phyloP scores from a whole-genome alignment of 2,329 filamentous ascomycete genomes.

The Emericellopsis atlantica region DNA sequence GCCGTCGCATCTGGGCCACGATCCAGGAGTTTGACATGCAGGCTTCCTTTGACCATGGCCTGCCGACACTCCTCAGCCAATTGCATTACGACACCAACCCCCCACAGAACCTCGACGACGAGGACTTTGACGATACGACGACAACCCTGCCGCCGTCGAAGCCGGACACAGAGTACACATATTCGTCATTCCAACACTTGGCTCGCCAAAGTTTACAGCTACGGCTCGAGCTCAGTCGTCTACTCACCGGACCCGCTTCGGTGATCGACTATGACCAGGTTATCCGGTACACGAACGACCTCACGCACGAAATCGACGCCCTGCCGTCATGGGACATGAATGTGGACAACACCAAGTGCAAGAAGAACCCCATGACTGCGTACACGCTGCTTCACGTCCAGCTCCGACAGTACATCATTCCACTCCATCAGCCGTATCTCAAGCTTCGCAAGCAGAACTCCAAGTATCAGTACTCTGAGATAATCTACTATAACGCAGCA shows the following conservation, averaged over 20 bases:
- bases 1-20: conserved; percentile 46
- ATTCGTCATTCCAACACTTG: conserved; percentile 45
- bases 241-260: conserved; percentile 39
- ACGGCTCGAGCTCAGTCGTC: conserved; percentile 42
- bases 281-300: conserved; percentile 46
- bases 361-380: conserved; percentile 43
- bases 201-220: conserved; percentile 42
- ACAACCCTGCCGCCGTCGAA: conserved; percentile 37
- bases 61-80: conserved; percentile 44
- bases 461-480: conserved; percentile 50
- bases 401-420: conserved; percentile 48
- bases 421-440: conserved; percentile 47
- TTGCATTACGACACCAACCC: conserved; percentile 42
- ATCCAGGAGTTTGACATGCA: conserved; percentile 51
- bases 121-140: conserved; percentile 41
- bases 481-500: conserved; percentile 50
- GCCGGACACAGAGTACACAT: conserved; percentile 40
- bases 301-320: conserved; percentile 47
- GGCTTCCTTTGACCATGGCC: conserved; percentile 46
- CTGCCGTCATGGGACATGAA: conserved; percentile 41
- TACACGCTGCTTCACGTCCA: conserved; percentile 50
- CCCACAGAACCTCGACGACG: conserved; percentile 45
- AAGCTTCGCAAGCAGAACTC: conserved; percentile 46
- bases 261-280: conserved; percentile 50
- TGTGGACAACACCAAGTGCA: conserved; percentile 19